Evolutionary conservation across 176 grass and related monocot species (phyloP).

Genomic region (Hsuehochloa calcarea): DNA sequence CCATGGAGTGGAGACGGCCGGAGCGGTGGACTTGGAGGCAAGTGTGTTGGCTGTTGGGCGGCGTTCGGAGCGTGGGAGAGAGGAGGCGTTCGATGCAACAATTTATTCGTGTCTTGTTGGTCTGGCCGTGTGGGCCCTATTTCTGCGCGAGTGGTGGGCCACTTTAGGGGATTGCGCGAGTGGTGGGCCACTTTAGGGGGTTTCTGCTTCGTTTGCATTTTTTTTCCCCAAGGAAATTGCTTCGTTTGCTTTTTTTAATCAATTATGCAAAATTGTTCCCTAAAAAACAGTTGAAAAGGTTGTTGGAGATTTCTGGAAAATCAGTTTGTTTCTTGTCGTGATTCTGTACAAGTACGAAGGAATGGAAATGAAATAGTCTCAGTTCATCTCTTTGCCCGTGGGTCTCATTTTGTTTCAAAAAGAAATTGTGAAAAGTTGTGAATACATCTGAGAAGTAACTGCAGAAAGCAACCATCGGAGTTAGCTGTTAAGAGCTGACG

Average conservation of each 20-base stretch:
- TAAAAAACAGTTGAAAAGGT: neutral
- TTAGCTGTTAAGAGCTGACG: neutral
- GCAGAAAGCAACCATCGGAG: neutral
- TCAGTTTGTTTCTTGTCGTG: neutral
- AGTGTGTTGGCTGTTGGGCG: neutral
- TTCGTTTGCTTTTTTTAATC: neutral
- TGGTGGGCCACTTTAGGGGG: neutral
- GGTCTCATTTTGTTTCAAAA: neutral
- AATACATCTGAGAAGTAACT: neutral
- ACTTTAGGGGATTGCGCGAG: neutral
- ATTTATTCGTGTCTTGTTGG: neutral
- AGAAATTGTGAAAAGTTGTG: no score
- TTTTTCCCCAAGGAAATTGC: no score
- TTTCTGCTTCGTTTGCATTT: neutral
- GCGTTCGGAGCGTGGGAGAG: neutral
- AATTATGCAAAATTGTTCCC: neutral
- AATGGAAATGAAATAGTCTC: neutral
- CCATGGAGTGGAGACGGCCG: slow-evolving; percentile 39
- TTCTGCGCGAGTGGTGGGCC: slow-evolving; percentile 4
- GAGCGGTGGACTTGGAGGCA: neutral
- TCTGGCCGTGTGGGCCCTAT: slow-evolving; percentile 2
- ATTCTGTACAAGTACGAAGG: neutral
- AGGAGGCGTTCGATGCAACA: neutral
- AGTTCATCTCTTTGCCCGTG: neutral
- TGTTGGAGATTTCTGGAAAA: neutral